These are phyloP conservation scores for Colletotrichum karsti DNA, from an alignment of 2,329 filamentous ascomycete species.

Conservation along the genomic window DNA sequence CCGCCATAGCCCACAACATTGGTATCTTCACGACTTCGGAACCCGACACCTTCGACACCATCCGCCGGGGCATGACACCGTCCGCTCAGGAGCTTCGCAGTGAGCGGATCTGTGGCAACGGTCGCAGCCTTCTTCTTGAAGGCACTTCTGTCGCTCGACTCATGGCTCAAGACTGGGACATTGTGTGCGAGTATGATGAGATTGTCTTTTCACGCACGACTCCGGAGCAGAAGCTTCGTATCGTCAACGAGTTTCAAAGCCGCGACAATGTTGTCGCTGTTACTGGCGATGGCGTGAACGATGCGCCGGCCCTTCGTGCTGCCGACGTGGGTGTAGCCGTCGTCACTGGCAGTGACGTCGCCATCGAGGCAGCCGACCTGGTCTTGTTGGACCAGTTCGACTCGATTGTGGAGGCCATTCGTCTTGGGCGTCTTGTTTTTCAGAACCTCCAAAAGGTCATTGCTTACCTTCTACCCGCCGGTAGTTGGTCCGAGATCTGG, in stretches of 20 bases:
- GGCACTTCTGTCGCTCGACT: not conserved
- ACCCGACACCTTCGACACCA: not conserved
- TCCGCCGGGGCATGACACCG: slow-evolving; percentile 61
- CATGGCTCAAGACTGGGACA: slow-evolving; percentile 66
- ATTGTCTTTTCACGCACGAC: slow-evolving; percentile 82
- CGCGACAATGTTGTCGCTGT: slow-evolving; percentile 77
- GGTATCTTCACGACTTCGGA: not conserved
- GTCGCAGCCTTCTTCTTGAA: not conserved
- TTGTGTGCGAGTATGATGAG: slow-evolving; percentile 39
- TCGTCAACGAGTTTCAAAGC: slow-evolving; percentile 78
- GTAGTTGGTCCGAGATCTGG: slow-evolving; percentile 78
- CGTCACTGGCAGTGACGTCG: slow-evolving; percentile 83
- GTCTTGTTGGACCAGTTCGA: slow-evolving; percentile 80
- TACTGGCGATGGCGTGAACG: slow-evolving; percentile 89
- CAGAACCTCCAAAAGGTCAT: slow-evolving; percentile 83
- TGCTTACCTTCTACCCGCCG: slow-evolving; percentile 77
- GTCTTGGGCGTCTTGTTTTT: slow-evolving; percentile 79
- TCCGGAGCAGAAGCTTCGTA: slow-evolving; percentile 81
- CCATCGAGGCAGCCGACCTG: slow-evolving; percentile 83
- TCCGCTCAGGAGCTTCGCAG: slow-evolving; percentile 41
- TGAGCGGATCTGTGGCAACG: not conserved
- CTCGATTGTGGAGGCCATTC: slow-evolving; percentile 76
- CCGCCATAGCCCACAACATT: slow-evolving; percentile 60
- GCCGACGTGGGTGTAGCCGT: slow-evolving; percentile 88
- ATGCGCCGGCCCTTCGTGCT: slow-evolving; percentile 80